A percentile compares a stretch with the other conserved stretches of the same genome.
phyloP scores from a whole-genome alignment of 176 grass and related monocot genomes.

The Luzula sylvatica region DNA sequence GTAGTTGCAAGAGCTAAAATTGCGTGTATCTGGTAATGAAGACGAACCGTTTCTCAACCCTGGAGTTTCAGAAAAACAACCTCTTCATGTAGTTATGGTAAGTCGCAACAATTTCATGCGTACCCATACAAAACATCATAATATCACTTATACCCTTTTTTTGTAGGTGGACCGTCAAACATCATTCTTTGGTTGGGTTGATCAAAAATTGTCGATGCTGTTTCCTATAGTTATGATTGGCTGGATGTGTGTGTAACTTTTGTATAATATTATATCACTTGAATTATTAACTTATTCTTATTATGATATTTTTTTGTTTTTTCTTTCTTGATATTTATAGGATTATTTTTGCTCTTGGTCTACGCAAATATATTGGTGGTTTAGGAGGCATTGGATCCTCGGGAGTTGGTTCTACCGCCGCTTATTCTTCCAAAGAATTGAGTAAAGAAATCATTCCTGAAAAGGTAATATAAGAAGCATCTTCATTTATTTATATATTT shows the following conservation, averaged over 20 bases:
- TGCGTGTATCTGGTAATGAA: conserved; percentile 71
- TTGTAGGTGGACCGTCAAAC: too few relatives aligned
- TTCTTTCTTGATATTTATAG: conserved; percentile 35
- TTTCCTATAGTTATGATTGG: neutral
- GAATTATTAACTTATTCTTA: conserved; percentile 1
- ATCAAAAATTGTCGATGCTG: neutral
- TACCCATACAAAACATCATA: too few relatives aligned
- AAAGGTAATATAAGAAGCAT: conserved; percentile 43
- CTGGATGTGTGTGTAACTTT: neutral
- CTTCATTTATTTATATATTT: neutral
- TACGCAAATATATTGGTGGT: conserved; percentile 92
- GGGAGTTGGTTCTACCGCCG: conserved; percentile 75
- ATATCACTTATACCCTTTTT: too few relatives aligned
- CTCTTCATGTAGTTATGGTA: conserved; percentile 96
- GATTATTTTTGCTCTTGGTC: conserved; percentile 55
- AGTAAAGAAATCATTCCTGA: conserved; percentile 94
- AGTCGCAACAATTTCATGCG: conserved; percentile 9
- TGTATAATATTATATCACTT: neutral
- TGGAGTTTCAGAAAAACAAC: conserved; percentile 95
- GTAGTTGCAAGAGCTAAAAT: conserved; percentile 99
- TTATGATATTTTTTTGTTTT: conserved; percentile 14
- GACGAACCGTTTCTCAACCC: conserved; percentile 67
- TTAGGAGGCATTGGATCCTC: conserved; percentile 65
- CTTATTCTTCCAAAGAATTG: conserved; percentile 79
- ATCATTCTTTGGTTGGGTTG: neutral